Evolutionary conservation across 179 eudicot species (phyloP).

Genomic region (Carnegiea gigantea): DNA sequence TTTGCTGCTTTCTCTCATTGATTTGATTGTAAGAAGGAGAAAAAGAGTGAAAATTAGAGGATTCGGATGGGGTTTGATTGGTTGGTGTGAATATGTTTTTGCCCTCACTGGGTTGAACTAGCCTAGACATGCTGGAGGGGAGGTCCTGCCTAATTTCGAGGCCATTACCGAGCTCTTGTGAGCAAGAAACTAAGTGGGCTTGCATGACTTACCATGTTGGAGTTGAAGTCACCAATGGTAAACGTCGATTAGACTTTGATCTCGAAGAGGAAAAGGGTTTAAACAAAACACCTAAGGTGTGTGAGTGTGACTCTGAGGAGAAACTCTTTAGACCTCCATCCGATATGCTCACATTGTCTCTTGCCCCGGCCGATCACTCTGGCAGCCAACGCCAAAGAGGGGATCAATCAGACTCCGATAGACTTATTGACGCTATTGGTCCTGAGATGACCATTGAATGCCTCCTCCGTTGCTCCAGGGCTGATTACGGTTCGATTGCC

Average conservation of each 20-base stretch:
- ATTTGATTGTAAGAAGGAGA: constrained; percentile 19
- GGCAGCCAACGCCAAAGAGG: constrained; percentile 29
- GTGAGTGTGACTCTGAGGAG: constrained; percentile 25
- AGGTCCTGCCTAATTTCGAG: constrained; percentile 55
- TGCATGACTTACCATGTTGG: constrained; percentile 48
- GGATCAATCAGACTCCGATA: constrained; percentile 47
- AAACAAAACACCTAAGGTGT: constrained; percentile 39
- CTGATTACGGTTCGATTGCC: constrained; percentile 72
- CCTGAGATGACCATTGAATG: constrained; percentile 61
- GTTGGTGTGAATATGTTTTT: background rate
- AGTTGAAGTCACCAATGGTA: constrained; percentile 40
- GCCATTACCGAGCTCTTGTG: constrained; percentile 52
- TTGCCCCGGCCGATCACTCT: constrained; percentile 28
- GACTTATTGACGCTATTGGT: constrained; percentile 54
- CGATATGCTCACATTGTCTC: constrained; percentile 28
- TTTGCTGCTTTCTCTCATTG: constrained; percentile 19
- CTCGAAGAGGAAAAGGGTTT: constrained; percentile 40
- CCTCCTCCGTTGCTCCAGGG: constrained; percentile 62
- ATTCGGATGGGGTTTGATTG: constrained; percentile 18
- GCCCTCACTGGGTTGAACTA: constrained; percentile 24
- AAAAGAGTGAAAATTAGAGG: background rate
- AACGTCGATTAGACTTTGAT: constrained; percentile 50
- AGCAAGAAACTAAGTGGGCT: constrained; percentile 51
- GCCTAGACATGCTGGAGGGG: constrained; percentile 66
- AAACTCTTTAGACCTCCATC: constrained; percentile 28